Percentiles rank a stretch among this genome's conserved stretches.
These are phyloP conservation scores for Eragrostis tef DNA, from an alignment of 202 grass and related monocot species.

Conservation along the genomic window DNA sequence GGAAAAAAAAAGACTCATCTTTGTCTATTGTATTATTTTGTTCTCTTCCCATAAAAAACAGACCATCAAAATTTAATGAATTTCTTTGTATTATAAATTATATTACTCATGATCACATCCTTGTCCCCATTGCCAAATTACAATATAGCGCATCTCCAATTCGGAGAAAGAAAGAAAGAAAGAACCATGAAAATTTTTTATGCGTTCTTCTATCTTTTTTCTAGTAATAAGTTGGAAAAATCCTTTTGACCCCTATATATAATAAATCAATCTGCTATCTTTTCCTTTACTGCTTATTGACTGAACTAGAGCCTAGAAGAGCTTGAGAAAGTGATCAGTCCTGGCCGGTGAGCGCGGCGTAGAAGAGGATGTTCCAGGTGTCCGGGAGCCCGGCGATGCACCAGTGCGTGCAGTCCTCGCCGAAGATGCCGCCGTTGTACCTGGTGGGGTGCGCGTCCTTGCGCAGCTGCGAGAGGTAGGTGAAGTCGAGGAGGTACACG, in stretches of 20 bases:
- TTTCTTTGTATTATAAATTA: background rate
- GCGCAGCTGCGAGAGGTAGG: conserved; percentile 74
- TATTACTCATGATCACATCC: background rate
- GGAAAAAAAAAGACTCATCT: too few relatives aligned
- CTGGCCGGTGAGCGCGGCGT: conserved; percentile 61
- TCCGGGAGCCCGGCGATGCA: conserved; percentile 80
- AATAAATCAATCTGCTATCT: conserved; percentile 45
- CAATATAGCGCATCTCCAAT: background rate
- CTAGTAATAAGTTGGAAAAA: background rate
- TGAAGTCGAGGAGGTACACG: conserved; percentile 72
- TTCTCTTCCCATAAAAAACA: background rate
- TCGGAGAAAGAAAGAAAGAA: background rate
- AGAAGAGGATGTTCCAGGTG: conserved; percentile 87
- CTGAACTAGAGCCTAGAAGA: background rate
- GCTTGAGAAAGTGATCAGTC: background rate
- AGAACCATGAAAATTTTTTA: background rate
- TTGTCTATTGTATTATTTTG: background rate
- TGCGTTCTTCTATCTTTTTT: conserved; percentile 13
- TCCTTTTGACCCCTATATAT: background rate
- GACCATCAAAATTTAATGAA: background rate
- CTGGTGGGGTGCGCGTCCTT: conserved; percentile 89
- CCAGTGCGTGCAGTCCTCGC: conserved; percentile 86
- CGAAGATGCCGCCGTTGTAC: conserved; percentile 65
- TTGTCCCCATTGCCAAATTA: background rate
- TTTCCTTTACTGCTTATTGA: background rate